Evolutionary conservation across 805 yeast genomes (phyloP).

Genomic region (Saccharomycopsis javanensis): DNA sequence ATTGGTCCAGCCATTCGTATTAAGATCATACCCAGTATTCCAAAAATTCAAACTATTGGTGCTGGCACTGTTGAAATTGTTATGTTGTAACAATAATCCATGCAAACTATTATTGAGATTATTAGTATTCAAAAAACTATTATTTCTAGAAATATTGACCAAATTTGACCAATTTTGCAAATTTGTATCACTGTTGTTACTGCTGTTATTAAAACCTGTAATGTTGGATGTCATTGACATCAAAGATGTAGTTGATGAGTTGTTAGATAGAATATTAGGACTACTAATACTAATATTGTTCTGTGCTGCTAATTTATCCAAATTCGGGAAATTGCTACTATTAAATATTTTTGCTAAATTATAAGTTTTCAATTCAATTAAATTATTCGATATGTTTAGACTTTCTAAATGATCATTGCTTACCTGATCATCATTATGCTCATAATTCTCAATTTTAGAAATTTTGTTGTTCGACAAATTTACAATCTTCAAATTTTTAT

Average conservation of each 20-base stretch:
- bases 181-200: neutral
- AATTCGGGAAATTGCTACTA: neutral
- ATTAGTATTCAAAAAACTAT: neutral
- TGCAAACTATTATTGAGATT: neutral
- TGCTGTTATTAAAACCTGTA: slow-evolving; percentile 1
- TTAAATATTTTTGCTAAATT: neutral
- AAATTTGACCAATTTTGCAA: neutral
- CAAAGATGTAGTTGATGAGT: neutral
- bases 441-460: slow-evolving; percentile 7
- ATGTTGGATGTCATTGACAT: neutral
- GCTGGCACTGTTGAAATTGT: neutral
- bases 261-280: neutral
- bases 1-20: slow-evolving; percentile 2
- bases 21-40: neutral
- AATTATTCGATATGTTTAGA: slow-evolving; percentile 7
- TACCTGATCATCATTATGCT: neutral
- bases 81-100: neutral
- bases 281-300: neutral
- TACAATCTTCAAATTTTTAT: neutral
- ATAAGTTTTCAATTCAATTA: slow-evolving; percentile 1
- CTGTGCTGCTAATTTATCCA: neutral
- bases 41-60: neutral
- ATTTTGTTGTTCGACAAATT: slow-evolving; percentile 12
- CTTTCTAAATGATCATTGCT: neutral
- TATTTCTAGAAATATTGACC: slow-evolving; percentile 2